phyloP scores from a whole-genome alignment of 2,329 filamentous ascomycete species.

The Gnomoniopsis smithogilvyi region DNA sequence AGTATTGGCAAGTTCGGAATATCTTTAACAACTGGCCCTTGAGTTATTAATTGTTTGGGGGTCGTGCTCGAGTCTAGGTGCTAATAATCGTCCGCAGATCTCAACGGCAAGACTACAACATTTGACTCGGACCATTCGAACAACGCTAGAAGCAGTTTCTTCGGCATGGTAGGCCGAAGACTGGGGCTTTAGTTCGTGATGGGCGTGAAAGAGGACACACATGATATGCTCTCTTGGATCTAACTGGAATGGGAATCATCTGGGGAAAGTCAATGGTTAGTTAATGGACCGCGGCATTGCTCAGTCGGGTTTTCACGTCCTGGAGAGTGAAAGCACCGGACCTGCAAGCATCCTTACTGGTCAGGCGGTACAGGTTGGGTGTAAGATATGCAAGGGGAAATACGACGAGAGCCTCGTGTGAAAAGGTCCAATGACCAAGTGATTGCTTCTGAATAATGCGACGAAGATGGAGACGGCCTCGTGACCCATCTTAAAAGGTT shows the following conservation, averaged over 20 bases:
- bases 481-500: background rate
- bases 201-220: background rate
- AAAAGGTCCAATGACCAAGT: background rate
- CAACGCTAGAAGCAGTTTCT: conserved; percentile 1
- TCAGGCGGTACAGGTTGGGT: background rate
- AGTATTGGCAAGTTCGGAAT: conserved; percentile 15
- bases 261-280: background rate
- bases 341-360: background rate
- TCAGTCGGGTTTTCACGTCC: background rate
- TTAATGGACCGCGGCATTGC: background rate
- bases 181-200: conserved; percentile 4
- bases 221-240: background rate
- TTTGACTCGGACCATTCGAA: conserved; percentile 1
- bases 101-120: background rate
- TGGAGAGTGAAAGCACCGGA: background rate
- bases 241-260: background rate
- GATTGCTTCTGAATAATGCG: background rate
- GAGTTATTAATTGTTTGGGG: background rate
- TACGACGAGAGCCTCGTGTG: background rate
- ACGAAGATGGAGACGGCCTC: background rate
- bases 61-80: background rate
- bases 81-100: conserved; percentile 4
- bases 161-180: conserved; percentile 11
- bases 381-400: background rate
- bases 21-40: background rate